phyloP scores from a whole-genome alignment of 1,139 yeast species.

The Kodamaea fungicola region DNA sequence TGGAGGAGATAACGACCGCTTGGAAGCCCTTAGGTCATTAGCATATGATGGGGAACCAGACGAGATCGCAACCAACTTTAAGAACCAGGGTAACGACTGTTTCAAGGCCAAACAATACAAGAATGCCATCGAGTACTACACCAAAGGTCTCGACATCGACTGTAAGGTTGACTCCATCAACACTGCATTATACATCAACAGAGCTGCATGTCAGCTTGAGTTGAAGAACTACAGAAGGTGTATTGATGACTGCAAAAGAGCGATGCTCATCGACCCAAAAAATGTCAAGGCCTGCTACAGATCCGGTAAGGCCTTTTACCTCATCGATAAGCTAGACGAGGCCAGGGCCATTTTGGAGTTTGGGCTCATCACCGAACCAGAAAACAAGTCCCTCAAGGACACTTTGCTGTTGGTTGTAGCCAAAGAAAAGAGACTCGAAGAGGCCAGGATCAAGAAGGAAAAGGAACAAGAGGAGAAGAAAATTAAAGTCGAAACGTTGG shows the following conservation, averaged over 20 bases:
- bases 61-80: constrained; percentile 86
- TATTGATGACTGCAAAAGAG: constrained; percentile 80
- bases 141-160: constrained; percentile 73
- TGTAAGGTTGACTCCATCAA: constrained; percentile 52
- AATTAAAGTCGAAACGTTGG: constrained; percentile 35
- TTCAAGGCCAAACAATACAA: constrained; percentile 67
- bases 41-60: constrained; percentile 96
- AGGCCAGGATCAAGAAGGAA: constrained; percentile 28
- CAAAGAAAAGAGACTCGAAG: constrained; percentile 35
- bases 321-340: constrained; percentile 67
- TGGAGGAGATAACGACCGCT: constrained; percentile 67
- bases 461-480: constrained; percentile 30
- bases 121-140: constrained; percentile 75
- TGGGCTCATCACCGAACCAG: constrained; percentile 58
- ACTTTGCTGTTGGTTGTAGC: constrained; percentile 37
- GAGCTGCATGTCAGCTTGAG: constrained; percentile 91
- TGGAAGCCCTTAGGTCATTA: constrained; percentile 87
- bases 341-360: constrained; percentile 64
- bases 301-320: constrained; percentile 76
- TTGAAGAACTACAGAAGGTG: constrained; percentile 80
- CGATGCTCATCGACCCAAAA: constrained; percentile 60
- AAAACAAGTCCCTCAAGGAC: constrained; percentile 51
- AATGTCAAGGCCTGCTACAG: constrained; percentile 84
- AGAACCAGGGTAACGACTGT: constrained; percentile 89
- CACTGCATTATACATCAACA: constrained; percentile 65